Base-by-base conservation (phyloP, 1,284 basidiomycete genomes). In the Vanrija pseudolonga region DNA sequence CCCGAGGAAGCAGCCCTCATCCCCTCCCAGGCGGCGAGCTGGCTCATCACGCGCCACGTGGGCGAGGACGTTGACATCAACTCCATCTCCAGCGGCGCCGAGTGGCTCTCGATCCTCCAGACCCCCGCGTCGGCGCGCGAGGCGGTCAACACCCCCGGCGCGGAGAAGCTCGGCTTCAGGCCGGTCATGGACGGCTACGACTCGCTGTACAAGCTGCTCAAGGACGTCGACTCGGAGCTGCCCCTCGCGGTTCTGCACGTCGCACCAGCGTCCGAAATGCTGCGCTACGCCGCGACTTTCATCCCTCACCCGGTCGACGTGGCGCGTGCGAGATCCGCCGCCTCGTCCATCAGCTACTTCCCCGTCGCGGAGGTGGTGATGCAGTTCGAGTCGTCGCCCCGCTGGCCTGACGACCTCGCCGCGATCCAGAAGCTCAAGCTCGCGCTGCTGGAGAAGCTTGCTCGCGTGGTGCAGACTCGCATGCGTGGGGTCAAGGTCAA, bases 361-460 rank as follows among this genome's bases (percentile, higher is more conserved):
- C 83, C 85, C 0, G 80, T 82, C 2, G 88, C 92, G 62, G 83
- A 88, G 18, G 77, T 91, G 47, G 72, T 90, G 22, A 72, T 97
- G 39, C 88, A 93, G 72, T 94, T 96, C 65, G 93, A 96, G 74
- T 87, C 86, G 57, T 95, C 91, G 0, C 86, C 87, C 0, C 83
- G 84, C 61, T 99, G 96, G 96, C 96, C 96, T 0, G 93, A 98
- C 68, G 93, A 98, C 65, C 81, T 98, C 1, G 81, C 81, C 17
- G 92, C 93, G 0, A 88, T 98, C 45, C 94, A 97, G 74, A 92
- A 91, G 64, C 89, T 94, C 77, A 98, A 98, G 76, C 80, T 96
- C 3, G 95, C 95, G 0, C 88, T 98, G 71, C 84, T 95, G 57
- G 91, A 93, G 67, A 82, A 83, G 24, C 80, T 90, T 3, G 88